Conservation (phyloP, 768 basidiomycete genomes). For the Tylopilus sp. region DNA sequence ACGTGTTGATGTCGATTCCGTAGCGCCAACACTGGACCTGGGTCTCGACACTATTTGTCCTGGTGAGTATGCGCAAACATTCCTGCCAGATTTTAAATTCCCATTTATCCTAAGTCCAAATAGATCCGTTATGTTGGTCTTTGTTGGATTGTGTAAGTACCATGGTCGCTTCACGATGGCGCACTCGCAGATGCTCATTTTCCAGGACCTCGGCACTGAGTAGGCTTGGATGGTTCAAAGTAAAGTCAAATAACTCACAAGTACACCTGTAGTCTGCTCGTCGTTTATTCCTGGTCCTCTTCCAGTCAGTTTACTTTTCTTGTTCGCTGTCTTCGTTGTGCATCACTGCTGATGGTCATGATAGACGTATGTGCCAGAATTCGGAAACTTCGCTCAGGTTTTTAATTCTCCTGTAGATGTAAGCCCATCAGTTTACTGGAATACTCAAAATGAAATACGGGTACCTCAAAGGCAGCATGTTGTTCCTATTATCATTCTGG, state of each 20-base stretch:
- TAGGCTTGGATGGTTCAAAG: not conserved
- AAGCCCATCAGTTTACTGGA: not conserved
- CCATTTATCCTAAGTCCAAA: not conserved
- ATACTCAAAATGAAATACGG: not conserved
- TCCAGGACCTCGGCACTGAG: not conserved
- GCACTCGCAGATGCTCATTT: not conserved
- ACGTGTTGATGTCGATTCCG: not conserved
- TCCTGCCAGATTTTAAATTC: not conserved
- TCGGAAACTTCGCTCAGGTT: not conserved
- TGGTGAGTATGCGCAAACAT: not conserved
- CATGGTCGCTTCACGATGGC: not conserved
- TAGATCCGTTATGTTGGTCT: constrained; percentile 1
- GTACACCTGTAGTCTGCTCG: not conserved
- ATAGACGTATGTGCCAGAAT: not conserved
- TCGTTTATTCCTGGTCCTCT: not conserved
- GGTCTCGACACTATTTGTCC: not conserved
- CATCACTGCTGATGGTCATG: not conserved
- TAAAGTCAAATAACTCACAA: not conserved
- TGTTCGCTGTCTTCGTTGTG: not conserved
- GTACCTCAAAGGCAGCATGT: not conserved
- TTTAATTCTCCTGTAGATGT: not conserved
- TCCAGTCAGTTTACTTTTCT: not conserved
- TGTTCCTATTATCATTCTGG: not conserved
- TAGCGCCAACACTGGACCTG: not conserved
- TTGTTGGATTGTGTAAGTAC: not conserved